Evolutionary conservation across 345 rosid genomes (phyloP), one percentile per base, ranked within the genome.

Genomic region (Citrus cavaleriei): DNA sequence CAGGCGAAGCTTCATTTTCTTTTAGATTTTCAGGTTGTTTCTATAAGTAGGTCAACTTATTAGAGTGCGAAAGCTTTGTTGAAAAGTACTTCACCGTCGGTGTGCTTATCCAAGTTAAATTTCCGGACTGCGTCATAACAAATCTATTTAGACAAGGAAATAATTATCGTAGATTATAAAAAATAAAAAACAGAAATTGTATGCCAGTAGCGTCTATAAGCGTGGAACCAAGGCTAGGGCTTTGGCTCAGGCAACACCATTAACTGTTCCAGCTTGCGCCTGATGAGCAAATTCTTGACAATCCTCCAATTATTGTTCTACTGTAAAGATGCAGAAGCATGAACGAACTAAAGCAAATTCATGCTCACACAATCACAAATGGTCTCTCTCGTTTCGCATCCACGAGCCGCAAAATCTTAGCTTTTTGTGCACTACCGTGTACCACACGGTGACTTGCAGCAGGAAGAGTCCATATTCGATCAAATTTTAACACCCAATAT

Each of bases 261-360:
- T 42, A 42, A 42, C 16, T 46, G 18, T 46, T 70, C 3, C 10
- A 70, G 8, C 12, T 10, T 66, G 37, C 5, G 4, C 59, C 13
- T 49, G 18, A 73, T 40, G 77, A 62, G 28, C 59, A 62, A 42
- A 42, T 28, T 62, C 27, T 46, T 5, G 21, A 40, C 57, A 49
- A 40, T 70, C 62, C 76, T 62, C 82, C 73, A 10, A 37, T 71
- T 73, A 75, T 82, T n/a, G 57, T 70, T 60, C 83, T 81, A 37
- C 74, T 82, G 18, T 72, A 75, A 28, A 37, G 68, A 72, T 84
- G 87, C 74, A 73, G 63, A 55, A 54, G 28, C 74, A 21, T 74
- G 64, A 42, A 12, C 6, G 74, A 81, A 30, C 74, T 83, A 10
- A 77, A 86, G 59, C 89, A 82, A 82, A 82, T 86, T 64, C 89